Percentiles rank a stretch among this genome's conserved stretches.
Conservation (phyloP, 768 basidiomycete genomes). For the Lactifluus volemus region DNA sequence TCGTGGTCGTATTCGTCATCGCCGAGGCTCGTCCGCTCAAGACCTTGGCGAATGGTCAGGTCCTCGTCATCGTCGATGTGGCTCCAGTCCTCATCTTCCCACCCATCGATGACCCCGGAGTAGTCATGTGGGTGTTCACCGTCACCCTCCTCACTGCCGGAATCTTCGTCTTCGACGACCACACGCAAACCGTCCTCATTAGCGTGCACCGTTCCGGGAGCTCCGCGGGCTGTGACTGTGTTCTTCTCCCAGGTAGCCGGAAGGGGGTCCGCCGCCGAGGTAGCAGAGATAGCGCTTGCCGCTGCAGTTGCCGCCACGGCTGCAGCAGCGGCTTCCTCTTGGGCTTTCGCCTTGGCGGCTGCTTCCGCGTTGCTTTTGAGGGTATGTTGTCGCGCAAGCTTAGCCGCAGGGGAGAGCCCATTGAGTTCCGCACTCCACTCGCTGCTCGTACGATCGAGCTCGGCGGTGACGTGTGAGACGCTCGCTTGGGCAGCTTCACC, state of each 20-base stretch:
- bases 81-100: slow-evolving; percentile 77
- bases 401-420: slow-evolving; percentile 84
- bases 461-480: slow-evolving; percentile 76
- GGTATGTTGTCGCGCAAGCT: slow-evolving; percentile 84
- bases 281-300: slow-evolving; percentile 23
- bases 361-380: slow-evolving; percentile 80
- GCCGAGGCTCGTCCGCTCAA: slow-evolving; percentile 42
- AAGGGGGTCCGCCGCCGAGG: slow-evolving; percentile 25
- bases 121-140: slow-evolving; percentile 32
- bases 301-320: slow-evolving; percentile 21
- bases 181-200: slow-evolving; percentile 60
- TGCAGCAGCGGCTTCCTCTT: slow-evolving; percentile 38
- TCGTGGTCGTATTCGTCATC: slow-evolving; percentile 52
- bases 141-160: slow-evolving; percentile 40
- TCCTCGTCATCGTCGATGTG: slow-evolving; percentile 63
- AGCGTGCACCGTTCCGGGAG: slow-evolving; percentile 36
- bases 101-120: slow-evolving; percentile 42
- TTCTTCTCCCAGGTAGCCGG: slow-evolving; percentile 76
- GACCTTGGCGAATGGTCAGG: slow-evolving; percentile 56
- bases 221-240: slow-evolving; percentile 52
- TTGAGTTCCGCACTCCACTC: slow-evolving; percentile 46
- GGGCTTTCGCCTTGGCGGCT: slow-evolving; percentile 54
- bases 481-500: slow-evolving; percentile 56
- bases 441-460: slow-evolving; percentile 69
- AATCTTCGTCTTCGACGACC: slow-evolving; percentile 63